Evolutionary conservation across 129 eudicot species (phyloP), one percentile per base, ranked within the genome.

Genomic region (Deinandra increscens): DNA sequence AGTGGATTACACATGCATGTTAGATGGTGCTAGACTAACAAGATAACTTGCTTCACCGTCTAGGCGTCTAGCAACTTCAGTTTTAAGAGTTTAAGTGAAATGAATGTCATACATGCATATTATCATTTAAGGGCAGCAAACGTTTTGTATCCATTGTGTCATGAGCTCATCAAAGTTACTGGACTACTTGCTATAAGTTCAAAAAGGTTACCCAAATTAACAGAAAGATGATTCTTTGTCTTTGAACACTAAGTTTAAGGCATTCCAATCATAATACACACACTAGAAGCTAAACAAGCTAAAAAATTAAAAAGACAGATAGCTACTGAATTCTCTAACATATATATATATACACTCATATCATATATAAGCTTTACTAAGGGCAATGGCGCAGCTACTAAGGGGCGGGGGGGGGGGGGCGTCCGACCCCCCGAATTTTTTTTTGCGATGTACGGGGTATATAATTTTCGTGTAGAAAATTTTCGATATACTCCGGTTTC

Each of bases 151-250:
- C n/a, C n/a, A n/a, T n/a, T n/a, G n/a, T n/a, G n/a, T n/a, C n/a
- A n/a, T n/a, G n/a, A n/a, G n/a, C n/a, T n/a, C n/a, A n/a, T 18
- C 6, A 4, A 37, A 8, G 55, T 64, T 73, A 14, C n/a, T 64
- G 71, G 78, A 50, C 71, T 38, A n/a, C n/a, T n/a, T n/a, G n/a
- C n/a, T n/a, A n/a, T 37, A 60, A 11, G 20, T 33, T 60, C 60
- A 18, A 7, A 60, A 69, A 33, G 48, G 62, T 8, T 60, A 46
- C 48, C 45, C 43, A 72, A 72, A 38, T 50, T 53, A 64, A 49
- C 36, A 64, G 34, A 65, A 26, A 38, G 66, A 1, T 8, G 10
- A 14, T n/a, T 34, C 37, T 45, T 18, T 48, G 63, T 63, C 45
- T 62, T 4, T 61, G 14, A 48, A 33, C 61, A 19, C 31, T 60